Evolutionary conservation across 768 basidiomycete species (phyloP).

Genomic region (Kwoniella mangroviensis): DNA sequence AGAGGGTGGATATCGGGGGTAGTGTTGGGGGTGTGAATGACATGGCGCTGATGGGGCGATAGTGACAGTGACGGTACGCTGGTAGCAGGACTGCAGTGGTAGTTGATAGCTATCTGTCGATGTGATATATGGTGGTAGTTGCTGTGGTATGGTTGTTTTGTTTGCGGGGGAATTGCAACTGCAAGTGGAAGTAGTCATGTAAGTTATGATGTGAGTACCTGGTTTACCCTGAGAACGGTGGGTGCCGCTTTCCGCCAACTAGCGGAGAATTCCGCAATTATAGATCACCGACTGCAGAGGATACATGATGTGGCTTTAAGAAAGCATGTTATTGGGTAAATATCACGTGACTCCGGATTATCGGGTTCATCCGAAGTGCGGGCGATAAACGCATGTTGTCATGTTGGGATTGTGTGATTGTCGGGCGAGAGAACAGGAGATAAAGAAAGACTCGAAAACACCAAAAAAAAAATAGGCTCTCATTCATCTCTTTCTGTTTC

Average conservation of each 20-base stretch:
- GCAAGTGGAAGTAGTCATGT: background rate
- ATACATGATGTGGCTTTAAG: background rate
- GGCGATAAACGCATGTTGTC: conserved; percentile 3
- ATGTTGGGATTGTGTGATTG: background rate
- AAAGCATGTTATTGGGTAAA: background rate
- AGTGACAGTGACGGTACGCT: background rate
- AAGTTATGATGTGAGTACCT: background rate
- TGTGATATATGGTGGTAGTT: background rate
- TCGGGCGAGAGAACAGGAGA: background rate
- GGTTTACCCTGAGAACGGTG: conserved; percentile 1
- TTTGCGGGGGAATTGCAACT: background rate
- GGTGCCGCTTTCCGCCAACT: conserved; percentile 14
- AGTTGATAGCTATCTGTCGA: background rate
- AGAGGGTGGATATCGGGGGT: conserved; percentile 20
- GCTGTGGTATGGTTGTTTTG: background rate
- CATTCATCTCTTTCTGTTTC: background rate
- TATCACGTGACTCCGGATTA: background rate
- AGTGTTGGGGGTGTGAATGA: conserved; percentile 14
- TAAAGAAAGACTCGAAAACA: background rate
- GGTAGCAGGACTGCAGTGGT: background rate
- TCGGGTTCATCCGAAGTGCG: background rate
- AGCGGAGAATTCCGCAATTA: conserved; percentile 17
- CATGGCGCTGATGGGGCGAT: conserved; percentile 4
- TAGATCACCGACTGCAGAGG: background rate
- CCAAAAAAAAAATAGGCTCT: background rate